Evolutionary conservation across 805 yeast genomes (phyloP), one percentile per base, ranked within the genome.

Genomic region (Yarrowia sp.): DNA sequence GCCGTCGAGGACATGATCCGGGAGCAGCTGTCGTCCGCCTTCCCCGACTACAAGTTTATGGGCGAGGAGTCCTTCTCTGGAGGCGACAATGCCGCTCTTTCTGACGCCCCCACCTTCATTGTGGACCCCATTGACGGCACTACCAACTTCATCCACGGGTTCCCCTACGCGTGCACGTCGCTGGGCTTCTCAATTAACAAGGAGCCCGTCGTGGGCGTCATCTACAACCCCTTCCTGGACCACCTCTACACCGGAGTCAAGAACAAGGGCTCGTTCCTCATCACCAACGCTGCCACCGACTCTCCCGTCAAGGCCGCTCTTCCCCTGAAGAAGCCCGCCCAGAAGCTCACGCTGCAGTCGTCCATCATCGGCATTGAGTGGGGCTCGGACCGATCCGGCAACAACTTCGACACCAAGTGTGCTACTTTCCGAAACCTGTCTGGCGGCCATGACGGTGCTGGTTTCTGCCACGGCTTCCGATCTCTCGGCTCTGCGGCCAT

Each of bases 111-210:
- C 19, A 84, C 87, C 1, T 84, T 84, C 68, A 79, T 84, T 61
- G 85, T 84, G 18, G 88, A 84, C 68, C 86, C 86, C 41, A 81
- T 83, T 68, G 87, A 84, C 66, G 88, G 88, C 12, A 84, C 88
- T 0, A 83, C 87, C 5, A 81, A 84, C 70, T 84, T 84, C 70
- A 78, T 84, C 58, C 88, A 84, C 69, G 78, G 76, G 47, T 84
- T 81, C 72, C 88, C 88, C 1, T 81, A 77, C 68, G 79, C 84
- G 44, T 84, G 87, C 71, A 82, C 83, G 53, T 84, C 88, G 0
- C 68, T 84, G 36, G 88, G 88, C 0, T 77, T 84, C 61, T 77
- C 86, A 1, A 70, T 80, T 16, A 68, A 75, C 63, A 76, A 77
- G 39, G 70, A 70, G 61, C 81, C 88, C 1, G 80, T 76, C 0